Evolutionary conservation across 768 basidiomycete genomes (phyloP).

Genomic region (Phlegmacium glaucopus): DNA sequence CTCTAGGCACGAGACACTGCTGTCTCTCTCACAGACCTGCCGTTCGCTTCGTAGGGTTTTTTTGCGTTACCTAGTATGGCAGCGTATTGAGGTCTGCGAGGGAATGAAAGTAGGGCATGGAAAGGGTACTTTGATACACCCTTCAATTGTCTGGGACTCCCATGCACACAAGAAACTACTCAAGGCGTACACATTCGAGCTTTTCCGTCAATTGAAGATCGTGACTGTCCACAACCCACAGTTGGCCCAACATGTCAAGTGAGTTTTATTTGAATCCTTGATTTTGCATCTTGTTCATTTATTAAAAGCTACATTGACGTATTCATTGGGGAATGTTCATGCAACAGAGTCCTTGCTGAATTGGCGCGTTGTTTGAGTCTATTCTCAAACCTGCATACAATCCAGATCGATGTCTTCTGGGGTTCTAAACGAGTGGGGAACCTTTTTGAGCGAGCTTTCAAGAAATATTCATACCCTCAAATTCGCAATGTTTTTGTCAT

Average conservation of each 20-base stretch:
- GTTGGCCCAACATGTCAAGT: conserved; percentile 12
- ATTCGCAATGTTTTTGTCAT: not conserved
- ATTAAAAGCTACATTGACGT: too few species aligned
- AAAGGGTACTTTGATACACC: not conserved
- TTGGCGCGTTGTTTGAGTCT: not conserved
- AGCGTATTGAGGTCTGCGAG: conserved; percentile 10
- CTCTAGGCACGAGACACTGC: not conserved
- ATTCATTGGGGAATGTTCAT: too few species aligned
- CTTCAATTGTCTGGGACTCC: too few species aligned
- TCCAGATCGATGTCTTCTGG: not conserved
- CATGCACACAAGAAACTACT: too few species aligned
- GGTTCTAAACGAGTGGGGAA: not conserved
- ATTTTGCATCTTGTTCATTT: too few species aligned
- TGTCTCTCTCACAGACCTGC: conserved; percentile 8
- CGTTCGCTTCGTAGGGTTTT: conserved; percentile 5
- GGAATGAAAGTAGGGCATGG: not conserved
- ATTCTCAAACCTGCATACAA: too few species aligned
- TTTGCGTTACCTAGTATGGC: conserved; percentile 5
- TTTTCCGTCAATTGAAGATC: conserved; percentile 13
- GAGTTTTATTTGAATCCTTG: not conserved
- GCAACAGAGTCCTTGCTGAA: too few species aligned
- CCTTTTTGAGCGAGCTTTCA: not conserved
- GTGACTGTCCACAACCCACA: conserved; percentile 10
- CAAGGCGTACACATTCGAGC: conserved; percentile 4
- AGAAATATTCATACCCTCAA: not conserved